These are phyloP conservation scores for Alnus glutinosa DNA, from an alignment of 306 rosid species.

Conservation along the genomic window DNA sequence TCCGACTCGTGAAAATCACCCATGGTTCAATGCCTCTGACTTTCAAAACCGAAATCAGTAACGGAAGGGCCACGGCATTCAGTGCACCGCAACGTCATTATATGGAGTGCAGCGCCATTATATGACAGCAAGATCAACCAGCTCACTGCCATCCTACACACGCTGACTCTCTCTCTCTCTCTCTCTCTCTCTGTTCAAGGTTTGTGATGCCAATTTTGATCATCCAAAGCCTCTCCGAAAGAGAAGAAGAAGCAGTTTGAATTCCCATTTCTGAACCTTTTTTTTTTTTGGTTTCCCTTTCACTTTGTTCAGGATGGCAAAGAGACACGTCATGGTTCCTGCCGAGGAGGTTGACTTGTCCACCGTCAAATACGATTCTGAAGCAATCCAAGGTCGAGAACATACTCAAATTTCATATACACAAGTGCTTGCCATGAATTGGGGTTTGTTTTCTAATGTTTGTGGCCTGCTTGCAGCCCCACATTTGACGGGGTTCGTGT, in stretches of 20 bases:
- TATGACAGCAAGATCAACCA: too few relatives aligned
- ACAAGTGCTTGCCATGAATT: neutral
- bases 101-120: too few relatives aligned
- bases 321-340: constrained; percentile 65
- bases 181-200: neutral
- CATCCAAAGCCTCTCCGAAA: neutral
- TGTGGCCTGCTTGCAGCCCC: constrained; percentile 65
- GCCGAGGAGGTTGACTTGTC: constrained; percentile 67
- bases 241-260: neutral
- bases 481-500: constrained; percentile 70
- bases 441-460: constrained; percentile 12
- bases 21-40: too few relatives aligned
- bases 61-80: too few relatives aligned
- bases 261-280: neutral
- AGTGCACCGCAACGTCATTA: too few relatives aligned
- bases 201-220: neutral
- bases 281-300: neutral
- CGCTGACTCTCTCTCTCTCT: neutral
- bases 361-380: constrained; percentile 52
- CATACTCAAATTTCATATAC: neutral
- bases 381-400: constrained; percentile 51
- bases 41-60: too few relatives aligned
- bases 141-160: neutral
- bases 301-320: constrained; percentile 50
- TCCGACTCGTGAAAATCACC: too few relatives aligned